Base-by-base conservation (phyloP, 2,329 filamentous ascomycete species). In the Xylaria multiplex region DNA sequence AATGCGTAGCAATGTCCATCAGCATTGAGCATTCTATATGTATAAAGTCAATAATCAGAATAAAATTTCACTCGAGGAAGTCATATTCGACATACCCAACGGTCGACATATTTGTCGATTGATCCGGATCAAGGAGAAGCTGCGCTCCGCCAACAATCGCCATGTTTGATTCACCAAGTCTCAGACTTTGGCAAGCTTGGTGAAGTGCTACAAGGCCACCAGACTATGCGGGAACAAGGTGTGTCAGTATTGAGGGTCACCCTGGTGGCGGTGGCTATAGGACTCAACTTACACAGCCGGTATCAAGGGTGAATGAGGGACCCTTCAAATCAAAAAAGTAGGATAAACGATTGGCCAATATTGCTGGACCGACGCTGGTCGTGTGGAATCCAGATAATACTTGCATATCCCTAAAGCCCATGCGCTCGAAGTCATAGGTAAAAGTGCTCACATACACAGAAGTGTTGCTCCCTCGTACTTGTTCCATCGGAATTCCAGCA, bases 1-100 rank as follows among this genome's bases (percentile, higher is more conserved):
- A 79, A 82, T 16, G 73, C 71, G 42, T 77, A 71, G 57, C 70
- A 76, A 16, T 69, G 71, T 2, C 73, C 74, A 40, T 59, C 53
- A 24, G 52, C n/a, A n/a, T 65, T 60, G 27, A 65, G 62, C 50
- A 61, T 55, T 40, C 60, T 61, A 30, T 35, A 27, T 4, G 24
- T 27, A 27, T 27, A 8, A 37, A 16, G 40, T 57, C 24, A 62
- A 37, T 13, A 43, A 45, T 56, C 11, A 30, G n/a, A 40, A 35
- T 14, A 37, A 11, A 42, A 16, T 32, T 65, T 50, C 59, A 64
- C 46, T 68, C 60, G 11, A 40, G 1, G 70, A 7, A 84, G 74
- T 67, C n/a, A 37, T 78, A 24, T 32, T 56, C 71, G 37, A 42
- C 30, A 30, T 32, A 56, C 59, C 59, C 32, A 24, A 60, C 40